These are phyloP conservation scores for Astragalus membranaceus DNA, from an alignment of 306 rosid genomes.

Conservation along the genomic window DNA sequence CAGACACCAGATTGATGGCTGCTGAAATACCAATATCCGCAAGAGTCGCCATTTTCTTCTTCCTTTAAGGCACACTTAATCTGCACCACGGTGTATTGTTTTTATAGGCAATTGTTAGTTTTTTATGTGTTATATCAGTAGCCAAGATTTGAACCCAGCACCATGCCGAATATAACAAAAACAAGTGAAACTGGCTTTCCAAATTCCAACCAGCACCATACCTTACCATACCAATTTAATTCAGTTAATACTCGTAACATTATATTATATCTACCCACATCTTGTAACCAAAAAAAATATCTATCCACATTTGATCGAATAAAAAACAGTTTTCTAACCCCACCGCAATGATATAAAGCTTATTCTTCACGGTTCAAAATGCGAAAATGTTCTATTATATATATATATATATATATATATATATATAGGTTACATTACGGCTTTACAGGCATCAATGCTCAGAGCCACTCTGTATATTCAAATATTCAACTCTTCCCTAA, in stretches of 20 bases:
- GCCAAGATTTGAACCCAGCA: too few relatives aligned
- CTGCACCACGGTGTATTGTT: conserved; percentile 16
- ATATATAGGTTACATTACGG: background rate
- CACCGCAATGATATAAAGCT: background rate
- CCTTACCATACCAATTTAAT: background rate
- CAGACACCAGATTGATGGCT: conserved; percentile 56
- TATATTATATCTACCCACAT: background rate
- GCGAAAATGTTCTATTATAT: background rate
- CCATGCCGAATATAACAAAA: background rate
- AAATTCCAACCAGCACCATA: background rate
- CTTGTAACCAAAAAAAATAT: background rate
- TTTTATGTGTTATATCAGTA: too few relatives aligned
- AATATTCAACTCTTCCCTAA: background rate
- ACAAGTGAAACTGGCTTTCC: background rate
- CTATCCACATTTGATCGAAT: background rate
- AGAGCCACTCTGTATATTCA: background rate
- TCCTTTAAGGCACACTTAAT: conserved; percentile 16
- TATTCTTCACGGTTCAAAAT: background rate
- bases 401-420: background rate
- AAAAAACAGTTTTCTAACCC: background rate
- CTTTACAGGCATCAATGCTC: background rate
- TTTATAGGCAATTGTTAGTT: too few relatives aligned
- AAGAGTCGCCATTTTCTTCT: conserved; percentile 55
- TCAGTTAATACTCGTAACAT: background rate
- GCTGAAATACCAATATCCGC: conserved; percentile 61